Evolutionary conservation across 139 green algal genomes (phyloP).

Genomic region (Asterochloris sp.): DNA sequence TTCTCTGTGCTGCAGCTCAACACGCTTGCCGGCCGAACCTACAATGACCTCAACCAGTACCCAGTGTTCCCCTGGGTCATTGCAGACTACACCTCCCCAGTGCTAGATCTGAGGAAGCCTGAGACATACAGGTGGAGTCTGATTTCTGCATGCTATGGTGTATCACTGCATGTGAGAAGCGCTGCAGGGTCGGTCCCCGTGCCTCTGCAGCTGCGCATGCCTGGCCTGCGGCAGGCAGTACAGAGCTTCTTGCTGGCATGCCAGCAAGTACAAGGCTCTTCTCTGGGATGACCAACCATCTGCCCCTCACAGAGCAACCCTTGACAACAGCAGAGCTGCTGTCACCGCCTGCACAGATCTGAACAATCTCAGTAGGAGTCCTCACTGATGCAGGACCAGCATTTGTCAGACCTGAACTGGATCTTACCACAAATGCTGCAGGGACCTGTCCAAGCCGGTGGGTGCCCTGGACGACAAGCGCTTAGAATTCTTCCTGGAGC

Average conservation of each 20-base stretch:
- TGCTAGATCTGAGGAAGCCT: constrained; percentile 67
- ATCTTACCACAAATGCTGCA: no score
- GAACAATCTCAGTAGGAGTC: no score
- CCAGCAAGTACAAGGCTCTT: no score
- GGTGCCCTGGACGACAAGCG: constrained; percentile 80
- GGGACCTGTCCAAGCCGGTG: constrained; percentile 88
- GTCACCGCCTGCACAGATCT: no score
- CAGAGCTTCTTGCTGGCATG: no score
- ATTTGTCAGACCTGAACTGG: no score
- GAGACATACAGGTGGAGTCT: constrained; percentile 42
- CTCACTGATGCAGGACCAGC: no score
- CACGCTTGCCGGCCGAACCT: constrained; percentile 53
- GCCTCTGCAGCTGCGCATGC: neutral
- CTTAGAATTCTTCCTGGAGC: constrained; percentile 62
- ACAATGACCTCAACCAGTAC: constrained; percentile 84
- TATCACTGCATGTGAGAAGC: neutral
- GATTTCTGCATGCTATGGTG: no score
- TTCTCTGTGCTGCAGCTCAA: constrained; percentile 65
- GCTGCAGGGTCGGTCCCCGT: neutral
- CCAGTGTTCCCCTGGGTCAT: constrained; percentile 93
- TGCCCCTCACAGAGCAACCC: no score
- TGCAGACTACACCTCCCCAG: constrained; percentile 68
- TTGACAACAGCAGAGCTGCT: no score
- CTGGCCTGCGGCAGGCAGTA: neutral
- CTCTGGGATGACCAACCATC: no score